Evolutionary conservation across 2,329 filamentous ascomycete species (phyloP), one percentile per base, ranked within the genome.

Genomic region (Cladosporium halotolerans): DNA sequence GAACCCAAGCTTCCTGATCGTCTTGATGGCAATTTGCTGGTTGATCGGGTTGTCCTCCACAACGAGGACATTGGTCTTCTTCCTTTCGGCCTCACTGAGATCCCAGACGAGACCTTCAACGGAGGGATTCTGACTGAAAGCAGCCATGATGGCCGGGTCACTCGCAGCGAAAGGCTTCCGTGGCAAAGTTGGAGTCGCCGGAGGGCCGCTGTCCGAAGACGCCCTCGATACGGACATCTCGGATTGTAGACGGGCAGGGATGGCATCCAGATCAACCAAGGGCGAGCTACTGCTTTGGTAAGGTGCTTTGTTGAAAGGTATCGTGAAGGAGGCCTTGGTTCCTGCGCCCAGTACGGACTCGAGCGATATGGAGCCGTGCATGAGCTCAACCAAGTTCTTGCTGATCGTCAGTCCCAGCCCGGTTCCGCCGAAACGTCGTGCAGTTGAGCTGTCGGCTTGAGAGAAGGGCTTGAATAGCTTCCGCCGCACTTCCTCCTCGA

Each of bases 391-490:
- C 5, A 90, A 74, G 66, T 89, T 89, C 68, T 91, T 91, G 71
- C 83, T 88, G 60, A 92, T 92, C 1, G 86, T 89, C 57, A 92
- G 70, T 0, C 88, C 88, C 0, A 92, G 72, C 1, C 87, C 88
- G 1, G 87, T 91, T 1, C 88, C 88, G 38, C 86, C 86, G 66
- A 89, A 91, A n/a, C 83, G 79, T 50, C 87, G 76, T 14, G 87
- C 86, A 0, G 88, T 91, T 3, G 86, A 90, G 1, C 86, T 82
- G 63, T 92, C 88, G 4, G 87, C 88, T 68, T 93, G 88, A 56
- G 83, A 88, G 68, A 92, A 93, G 0, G 88, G 88, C 58, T 85
- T 84, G 70, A 92, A 93, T 1, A 92, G 74, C 36, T 79, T 79
- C 62, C 83, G 83, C 14, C 82, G 79, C 4, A 90, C 85, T 53